phyloP scores from a whole-genome alignment of 805 yeast species.

The Ogataea neopini region DNA sequence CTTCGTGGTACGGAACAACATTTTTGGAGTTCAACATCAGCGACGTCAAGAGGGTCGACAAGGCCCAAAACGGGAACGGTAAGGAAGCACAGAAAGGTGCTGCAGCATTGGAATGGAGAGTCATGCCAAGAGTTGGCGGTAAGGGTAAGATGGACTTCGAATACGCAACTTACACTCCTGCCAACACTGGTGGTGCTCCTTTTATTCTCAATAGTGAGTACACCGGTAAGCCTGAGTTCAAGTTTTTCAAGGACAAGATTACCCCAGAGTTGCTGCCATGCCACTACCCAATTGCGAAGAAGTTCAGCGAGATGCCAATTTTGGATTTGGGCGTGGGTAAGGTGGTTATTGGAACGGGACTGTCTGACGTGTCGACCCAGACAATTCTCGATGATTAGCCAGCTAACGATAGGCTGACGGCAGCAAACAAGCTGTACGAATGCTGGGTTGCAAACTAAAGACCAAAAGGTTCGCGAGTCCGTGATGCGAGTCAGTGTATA shows the following conservation, averaged over 20 bases:
- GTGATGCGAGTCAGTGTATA: background rate
- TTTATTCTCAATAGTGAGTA: constrained; percentile 9
- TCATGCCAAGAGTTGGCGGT: constrained; percentile 14
- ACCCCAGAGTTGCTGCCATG: constrained; percentile 14
- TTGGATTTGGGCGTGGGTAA: constrained; percentile 7
- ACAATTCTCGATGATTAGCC: constrained; percentile 4
- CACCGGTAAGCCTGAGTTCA: constrained; percentile 10
- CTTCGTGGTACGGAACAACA: constrained; percentile 15
- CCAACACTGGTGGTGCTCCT: constrained; percentile 11
- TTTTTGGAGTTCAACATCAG: constrained; percentile 11
- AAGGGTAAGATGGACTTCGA: constrained; percentile 8
- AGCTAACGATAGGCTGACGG: background rate
- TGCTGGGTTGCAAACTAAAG: too few relatives aligned
- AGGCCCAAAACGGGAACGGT: background rate
- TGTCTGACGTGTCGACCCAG: constrained; percentile 13
- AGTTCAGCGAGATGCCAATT: constrained; percentile 13
- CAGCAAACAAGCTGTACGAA: too few relatives aligned
- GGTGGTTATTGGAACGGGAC: constrained; percentile 9
- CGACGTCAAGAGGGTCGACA: constrained; percentile 6
- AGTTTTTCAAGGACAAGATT: constrained; percentile 9
- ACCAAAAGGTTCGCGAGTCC: too few relatives aligned
- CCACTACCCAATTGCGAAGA: constrained; percentile 13
- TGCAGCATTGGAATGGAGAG: constrained; percentile 10
- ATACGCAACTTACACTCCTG: constrained; percentile 13
- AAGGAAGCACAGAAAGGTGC: background rate